Percentiles rank a stretch among this genome's conserved stretches.
These are phyloP conservation scores for Candida pini DNA, from an alignment of 805 yeast species.

Conservation along the genomic window DNA sequence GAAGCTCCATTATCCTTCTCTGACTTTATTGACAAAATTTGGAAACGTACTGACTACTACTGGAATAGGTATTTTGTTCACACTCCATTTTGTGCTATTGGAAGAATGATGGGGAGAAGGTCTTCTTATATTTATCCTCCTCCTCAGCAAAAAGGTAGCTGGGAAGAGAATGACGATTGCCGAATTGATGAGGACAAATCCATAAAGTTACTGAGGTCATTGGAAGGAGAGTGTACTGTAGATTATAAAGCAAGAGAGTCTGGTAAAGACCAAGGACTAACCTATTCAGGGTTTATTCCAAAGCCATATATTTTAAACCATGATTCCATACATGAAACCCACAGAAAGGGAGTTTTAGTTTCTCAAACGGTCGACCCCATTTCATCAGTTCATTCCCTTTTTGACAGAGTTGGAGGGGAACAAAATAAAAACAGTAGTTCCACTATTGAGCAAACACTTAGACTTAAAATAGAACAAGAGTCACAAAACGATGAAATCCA, in stretches of 20 bases:
- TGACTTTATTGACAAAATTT: slow-evolving; percentile 17
- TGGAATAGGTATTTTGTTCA: slow-evolving; percentile 34
- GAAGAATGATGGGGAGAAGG: slow-evolving; percentile 8
- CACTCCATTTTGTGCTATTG: slow-evolving; percentile 28
- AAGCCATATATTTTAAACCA: slow-evolving; percentile 17
- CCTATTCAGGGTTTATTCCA: slow-evolving; percentile 9
- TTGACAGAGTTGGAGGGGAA: no score
- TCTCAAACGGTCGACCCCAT: slow-evolving; percentile 14
- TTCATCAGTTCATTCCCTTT: no score
- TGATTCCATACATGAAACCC: slow-evolving; percentile 14
- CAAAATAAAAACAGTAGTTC: not conserved
- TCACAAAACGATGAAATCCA: no score
- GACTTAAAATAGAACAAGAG: no score
- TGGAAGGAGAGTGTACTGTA: no score
- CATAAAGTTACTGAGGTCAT: no score
- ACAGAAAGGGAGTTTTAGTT: slow-evolving; percentile 14
- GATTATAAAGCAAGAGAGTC: not conserved
- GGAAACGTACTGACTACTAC: slow-evolving; percentile 33
- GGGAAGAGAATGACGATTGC: not conserved
- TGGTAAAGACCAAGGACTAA: not conserved
- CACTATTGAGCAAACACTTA: not conserved
- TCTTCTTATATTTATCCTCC: not conserved
- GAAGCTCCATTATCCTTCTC: slow-evolving; percentile 17
- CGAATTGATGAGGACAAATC: not conserved
- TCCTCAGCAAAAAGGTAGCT: not conserved